phyloP scores from a whole-genome alignment of 2,329 filamentous ascomycete genomes.

The Karstenula rhodostoma region DNA sequence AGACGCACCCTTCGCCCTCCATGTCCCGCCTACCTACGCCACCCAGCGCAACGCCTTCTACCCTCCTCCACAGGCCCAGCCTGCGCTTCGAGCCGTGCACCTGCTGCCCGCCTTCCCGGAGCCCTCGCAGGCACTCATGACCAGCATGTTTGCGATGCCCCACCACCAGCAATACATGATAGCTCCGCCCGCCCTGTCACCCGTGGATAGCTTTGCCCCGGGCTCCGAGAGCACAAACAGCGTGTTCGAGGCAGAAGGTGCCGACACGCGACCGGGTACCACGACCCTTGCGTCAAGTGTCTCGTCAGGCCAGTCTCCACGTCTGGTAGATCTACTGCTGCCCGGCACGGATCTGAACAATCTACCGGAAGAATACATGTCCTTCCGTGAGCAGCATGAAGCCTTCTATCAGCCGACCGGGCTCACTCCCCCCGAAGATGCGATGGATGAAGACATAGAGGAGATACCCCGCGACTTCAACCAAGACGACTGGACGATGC shows the following conservation, averaged over 20 bases:
- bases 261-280: constrained; percentile 33
- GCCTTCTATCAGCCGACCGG: constrained; percentile 42
- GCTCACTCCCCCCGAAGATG: constrained; percentile 39
- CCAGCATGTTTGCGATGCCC: constrained; percentile 23
- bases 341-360: constrained; percentile 58
- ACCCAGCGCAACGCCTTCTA: constrained; percentile 23
- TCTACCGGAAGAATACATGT: constrained; percentile 48
- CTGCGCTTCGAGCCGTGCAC: constrained; percentile 20
- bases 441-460: constrained; percentile 61
- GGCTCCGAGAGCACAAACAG: constrained; percentile 48
- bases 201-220: constrained; percentile 44
- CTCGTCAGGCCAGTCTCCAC: constrained; percentile 58
- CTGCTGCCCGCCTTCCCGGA: constrained; percentile 24
- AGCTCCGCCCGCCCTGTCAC: constrained; percentile 36
- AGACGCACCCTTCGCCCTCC: constrained; percentile 2
- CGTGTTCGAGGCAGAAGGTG: constrained; percentile 48
- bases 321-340: constrained; percentile 58
- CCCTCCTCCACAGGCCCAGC: constrained; percentile 21
- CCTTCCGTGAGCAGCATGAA: constrained; percentile 46
- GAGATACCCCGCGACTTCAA: constrained; percentile 59
- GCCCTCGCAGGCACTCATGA: constrained; percentile 17
- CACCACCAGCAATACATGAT: constrained; percentile 34
- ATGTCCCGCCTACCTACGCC: constrained; percentile 16
- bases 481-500: constrained; percentile 48
- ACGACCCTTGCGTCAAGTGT: constrained; percentile 45